Percentiles rank a stretch among this genome's conserved stretches.
phyloP scores from a whole-genome alignment of 192 early-diverging fungal species.

The Cetraspora pellucida region DNA sequence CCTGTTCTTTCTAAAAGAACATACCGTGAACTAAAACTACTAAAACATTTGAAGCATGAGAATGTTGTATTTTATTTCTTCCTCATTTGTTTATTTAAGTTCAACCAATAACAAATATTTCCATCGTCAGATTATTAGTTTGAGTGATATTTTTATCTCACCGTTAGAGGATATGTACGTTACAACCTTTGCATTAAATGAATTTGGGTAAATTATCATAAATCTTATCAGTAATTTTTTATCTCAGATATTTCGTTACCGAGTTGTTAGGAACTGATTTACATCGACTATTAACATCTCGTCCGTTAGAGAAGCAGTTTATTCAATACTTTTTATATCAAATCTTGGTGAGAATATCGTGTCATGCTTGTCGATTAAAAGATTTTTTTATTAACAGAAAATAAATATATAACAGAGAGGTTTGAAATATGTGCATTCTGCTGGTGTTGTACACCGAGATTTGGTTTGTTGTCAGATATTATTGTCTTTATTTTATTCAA shows the following conservation, averaged over 20 bases:
- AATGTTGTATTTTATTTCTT: slow-evolving; percentile 59
- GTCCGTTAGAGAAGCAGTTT: slow-evolving; percentile 92
- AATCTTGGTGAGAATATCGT: slow-evolving; percentile 65
- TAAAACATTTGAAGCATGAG: slow-evolving; percentile 92
- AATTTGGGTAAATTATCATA: background rate
- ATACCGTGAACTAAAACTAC: slow-evolving; percentile 92
- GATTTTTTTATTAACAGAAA: slow-evolving; percentile 15
- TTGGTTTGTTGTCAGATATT: slow-evolving; percentile 68
- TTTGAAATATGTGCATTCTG: slow-evolving; percentile 92
- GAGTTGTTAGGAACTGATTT: slow-evolving; percentile 95
- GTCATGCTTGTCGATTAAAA: slow-evolving; percentile 4
- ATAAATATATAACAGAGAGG: slow-evolving; percentile 59
- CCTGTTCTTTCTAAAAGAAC: slow-evolving; percentile 93
- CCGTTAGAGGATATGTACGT: slow-evolving; percentile 88
- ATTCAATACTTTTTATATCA: slow-evolving; percentile 99
- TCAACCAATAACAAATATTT: background rate
- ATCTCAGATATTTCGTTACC: slow-evolving; percentile 87
- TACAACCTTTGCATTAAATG: background rate
- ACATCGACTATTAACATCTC: slow-evolving; percentile 85
- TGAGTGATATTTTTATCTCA: slow-evolving; percentile 93
- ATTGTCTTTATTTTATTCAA: background rate
- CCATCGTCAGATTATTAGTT: slow-evolving; percentile 72
- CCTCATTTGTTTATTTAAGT: background rate
- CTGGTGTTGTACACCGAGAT: slow-evolving; percentile 94
- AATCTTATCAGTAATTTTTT: background rate